Evolutionary conservation across 148 eudicot species (phyloP), one percentile per base, ranked within the genome.

Genomic region (Suaeda aralocaspica): DNA sequence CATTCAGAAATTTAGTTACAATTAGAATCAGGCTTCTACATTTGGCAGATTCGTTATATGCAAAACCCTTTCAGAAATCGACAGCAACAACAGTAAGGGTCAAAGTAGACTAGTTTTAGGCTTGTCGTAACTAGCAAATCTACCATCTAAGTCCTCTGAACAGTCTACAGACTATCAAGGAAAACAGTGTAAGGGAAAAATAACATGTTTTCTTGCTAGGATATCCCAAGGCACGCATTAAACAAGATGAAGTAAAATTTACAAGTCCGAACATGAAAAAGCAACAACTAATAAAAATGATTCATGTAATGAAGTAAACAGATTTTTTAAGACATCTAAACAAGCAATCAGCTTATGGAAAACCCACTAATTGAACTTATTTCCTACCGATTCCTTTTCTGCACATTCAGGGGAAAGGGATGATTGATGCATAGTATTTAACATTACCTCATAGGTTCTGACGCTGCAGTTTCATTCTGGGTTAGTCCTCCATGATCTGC

Each of bases 361-460:
- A 16, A 51, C 56, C 22, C 24, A n/a, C 24, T 16, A 8, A 51
- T 51, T n/a, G 12, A 9, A n/a, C 56, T 5, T 36, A 36, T 36
- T 51, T 51, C 56, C 11, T 51, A 24, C 29, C 28, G 9, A 0
- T 22, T 22, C 22, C 26, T 52, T 0, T 6, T 7, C 57, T 36
- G 22, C 57, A n/a, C 57, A 9, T 52, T 52, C 56, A 51, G 56
- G 25, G 10, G 21, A 51, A n/a, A n/a, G 26, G 59, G 33, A 16
- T 16, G 16, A 3, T 1, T 13, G 30, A 6, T 26, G 16, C 25
- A 24, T 16, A 16, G 15, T 6, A 36, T 16, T 39, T 31, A 16
- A 51, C 4, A 2, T 55, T 80, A 89, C 95, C 95, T 83, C 56
- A 63, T 69, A 52, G 36, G 59, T 52, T 59, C 71, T 52, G 72